phyloP scores from a whole-genome alignment of 192 early-diverging fungal species.

The Entomortierella beljakovae region DNA sequence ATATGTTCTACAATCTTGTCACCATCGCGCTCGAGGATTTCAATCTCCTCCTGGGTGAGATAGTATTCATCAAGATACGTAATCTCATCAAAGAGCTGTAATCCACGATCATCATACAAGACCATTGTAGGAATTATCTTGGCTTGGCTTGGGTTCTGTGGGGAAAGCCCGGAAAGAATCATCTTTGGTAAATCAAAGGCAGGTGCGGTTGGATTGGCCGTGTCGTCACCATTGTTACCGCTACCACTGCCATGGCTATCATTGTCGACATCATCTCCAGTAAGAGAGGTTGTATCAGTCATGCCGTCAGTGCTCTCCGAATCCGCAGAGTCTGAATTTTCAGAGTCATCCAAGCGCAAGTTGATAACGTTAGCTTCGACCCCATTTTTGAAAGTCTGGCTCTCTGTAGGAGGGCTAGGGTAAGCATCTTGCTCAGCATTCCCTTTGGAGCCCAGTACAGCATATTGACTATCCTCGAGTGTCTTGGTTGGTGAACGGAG shows the following conservation, averaged over 20 bases:
- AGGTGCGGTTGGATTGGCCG: not conserved
- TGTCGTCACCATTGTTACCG: not conserved
- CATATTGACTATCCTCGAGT: not conserved
- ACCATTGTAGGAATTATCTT: conserved; percentile 85
- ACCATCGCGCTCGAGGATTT: conserved; percentile 76
- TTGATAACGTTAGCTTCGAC: not conserved
- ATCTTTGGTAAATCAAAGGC: conserved; percentile 31
- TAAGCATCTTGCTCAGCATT: conserved; percentile 11
- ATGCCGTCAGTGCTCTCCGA: conserved; percentile 30
- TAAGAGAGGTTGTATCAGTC: conserved; percentile 16
- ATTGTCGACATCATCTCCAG: not conserved
- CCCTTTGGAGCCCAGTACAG: not conserved
- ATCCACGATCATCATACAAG: conserved; percentile 85
- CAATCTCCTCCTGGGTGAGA: conserved; percentile 85
- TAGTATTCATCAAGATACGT: conserved; percentile 91
- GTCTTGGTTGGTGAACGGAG: conserved; percentile 24
- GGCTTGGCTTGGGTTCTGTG: conserved; percentile 6
- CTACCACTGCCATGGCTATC: conserved; percentile 15
- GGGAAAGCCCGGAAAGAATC: conserved; percentile 41
- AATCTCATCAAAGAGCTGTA: conserved; percentile 92
- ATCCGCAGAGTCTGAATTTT: conserved; percentile 10
- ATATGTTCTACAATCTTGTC: conserved; percentile 74
- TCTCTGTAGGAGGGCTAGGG: conserved; percentile 18
- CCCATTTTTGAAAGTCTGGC: not conserved
- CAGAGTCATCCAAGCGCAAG: conserved; percentile 11